A percentile compares a stretch with the other conserved stretches of the same genome.
Conservation (phyloP, 257 asterid genomes). For the Anisodus acutangulus region DNA sequence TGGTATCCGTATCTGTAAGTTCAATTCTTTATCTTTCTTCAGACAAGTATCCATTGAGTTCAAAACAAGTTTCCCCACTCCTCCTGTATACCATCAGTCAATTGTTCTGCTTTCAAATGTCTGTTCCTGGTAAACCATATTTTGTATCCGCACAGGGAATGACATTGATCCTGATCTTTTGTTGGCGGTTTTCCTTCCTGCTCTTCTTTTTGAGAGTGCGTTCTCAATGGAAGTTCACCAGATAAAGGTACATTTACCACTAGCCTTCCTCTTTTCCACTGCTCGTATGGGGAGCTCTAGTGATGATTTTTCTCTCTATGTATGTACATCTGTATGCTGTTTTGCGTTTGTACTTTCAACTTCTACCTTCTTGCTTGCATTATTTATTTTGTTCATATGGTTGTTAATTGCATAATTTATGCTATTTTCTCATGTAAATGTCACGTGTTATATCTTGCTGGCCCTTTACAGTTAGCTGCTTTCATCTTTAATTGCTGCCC, state of each 20-base stretch:
- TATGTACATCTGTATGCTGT: neutral
- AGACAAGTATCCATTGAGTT: neutral
- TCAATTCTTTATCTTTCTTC: conserved; percentile 19
- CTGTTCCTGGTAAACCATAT: neutral
- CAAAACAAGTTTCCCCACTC: conserved; percentile 13
- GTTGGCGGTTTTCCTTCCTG: conserved; percentile 96
- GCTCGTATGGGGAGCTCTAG: neutral
- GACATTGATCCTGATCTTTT: conserved; percentile 93
- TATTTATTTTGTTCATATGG: neutral
- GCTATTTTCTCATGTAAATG: neutral
- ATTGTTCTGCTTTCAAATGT: neutral
- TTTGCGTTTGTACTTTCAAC: conserved; percentile 15
- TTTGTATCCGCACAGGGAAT: conserved; percentile 60
- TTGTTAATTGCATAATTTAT: neutral
- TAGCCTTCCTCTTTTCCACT: conserved; percentile 6
- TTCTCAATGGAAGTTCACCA: conserved; percentile 96
- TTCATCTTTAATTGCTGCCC: conserved; percentile 2
- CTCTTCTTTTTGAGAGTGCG: conserved; percentile 96
- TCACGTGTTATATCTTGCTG: neutral
- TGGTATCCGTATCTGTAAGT: conserved; percentile 93
- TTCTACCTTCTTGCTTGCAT: conserved; percentile 10
- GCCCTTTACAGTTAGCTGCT: neutral
- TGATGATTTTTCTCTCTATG: neutral
- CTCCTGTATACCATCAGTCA: neutral
- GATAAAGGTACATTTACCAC: conserved; percentile 70